Evolutionary conservation across 192 early-diverging fungal genomes (phyloP).

Genomic region (Lunasporangiospora selenospora): DNA sequence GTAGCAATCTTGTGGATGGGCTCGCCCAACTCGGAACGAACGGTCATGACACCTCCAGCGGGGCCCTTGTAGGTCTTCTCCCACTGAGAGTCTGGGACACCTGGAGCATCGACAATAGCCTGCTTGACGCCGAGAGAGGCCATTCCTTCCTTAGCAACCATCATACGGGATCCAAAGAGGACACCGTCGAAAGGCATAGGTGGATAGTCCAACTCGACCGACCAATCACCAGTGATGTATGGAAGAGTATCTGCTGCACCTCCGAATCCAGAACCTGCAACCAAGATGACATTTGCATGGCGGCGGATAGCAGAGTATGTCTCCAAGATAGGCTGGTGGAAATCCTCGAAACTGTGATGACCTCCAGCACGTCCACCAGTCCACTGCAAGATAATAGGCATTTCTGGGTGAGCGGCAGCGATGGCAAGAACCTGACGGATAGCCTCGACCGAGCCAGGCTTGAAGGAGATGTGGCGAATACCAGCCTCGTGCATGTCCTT

Average conservation of each 20-base stretch:
- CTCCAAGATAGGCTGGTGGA: slow-evolving; percentile 89
- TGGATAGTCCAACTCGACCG: slow-evolving; percentile 73
- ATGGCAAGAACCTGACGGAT: slow-evolving; percentile 87
- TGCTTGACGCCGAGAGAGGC: slow-evolving; percentile 84
- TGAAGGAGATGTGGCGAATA: slow-evolving; percentile 87
- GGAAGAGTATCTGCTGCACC: slow-evolving; percentile 85
- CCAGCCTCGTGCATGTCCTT: slow-evolving; percentile 73
- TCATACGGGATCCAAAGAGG: slow-evolving; percentile 94
- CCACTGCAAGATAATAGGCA: slow-evolving; percentile 94
- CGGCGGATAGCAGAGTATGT: slow-evolving; percentile 87
- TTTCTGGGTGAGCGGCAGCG: slow-evolving; percentile 79
- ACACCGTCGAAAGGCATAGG: slow-evolving; percentile 98
- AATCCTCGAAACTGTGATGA: slow-evolving; percentile 97
- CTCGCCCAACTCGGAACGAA: slow-evolving; percentile 91
- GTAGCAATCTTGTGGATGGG: slow-evolving; percentile 93
- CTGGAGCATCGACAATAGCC: slow-evolving; percentile 84
- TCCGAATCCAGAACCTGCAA: slow-evolving; percentile 94
- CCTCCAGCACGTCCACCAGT: slow-evolving; percentile 96
- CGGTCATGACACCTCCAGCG: slow-evolving; percentile 82
- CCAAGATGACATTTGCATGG: slow-evolving; percentile 79
- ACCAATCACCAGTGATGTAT: slow-evolving; percentile 96
- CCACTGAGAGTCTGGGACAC: slow-evolving; percentile 84
- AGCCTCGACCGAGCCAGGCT: slow-evolving; percentile 78
- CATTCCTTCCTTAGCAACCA: slow-evolving; percentile 90
- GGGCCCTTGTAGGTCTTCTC: slow-evolving; percentile 81